phyloP scores from a whole-genome alignment of 345 rosid genomes.

The Cardamine occulta region DNA sequence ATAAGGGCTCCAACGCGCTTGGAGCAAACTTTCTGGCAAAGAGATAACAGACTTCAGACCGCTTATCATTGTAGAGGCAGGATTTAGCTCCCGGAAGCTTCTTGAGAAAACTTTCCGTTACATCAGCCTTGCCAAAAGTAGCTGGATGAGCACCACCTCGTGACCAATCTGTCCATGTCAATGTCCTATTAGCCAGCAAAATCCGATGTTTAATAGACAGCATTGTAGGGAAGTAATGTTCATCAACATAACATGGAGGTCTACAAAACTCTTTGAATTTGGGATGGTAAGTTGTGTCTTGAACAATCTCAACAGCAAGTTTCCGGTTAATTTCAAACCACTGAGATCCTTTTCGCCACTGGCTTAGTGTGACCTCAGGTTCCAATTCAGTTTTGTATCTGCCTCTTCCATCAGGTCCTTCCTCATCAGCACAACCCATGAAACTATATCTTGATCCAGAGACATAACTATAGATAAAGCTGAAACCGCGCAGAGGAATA shows the following conservation, averaged over 20 bases:
- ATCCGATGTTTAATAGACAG: slow-evolving; percentile 59
- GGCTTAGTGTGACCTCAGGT: slow-evolving; percentile 68
- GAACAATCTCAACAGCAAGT: slow-evolving; percentile 66
- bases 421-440: slow-evolving; percentile 79
- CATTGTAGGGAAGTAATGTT: slow-evolving; percentile 95
- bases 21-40: slow-evolving; percentile 91
- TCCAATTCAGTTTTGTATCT: slow-evolving; percentile 63
- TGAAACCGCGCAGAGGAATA: slow-evolving; percentile 79
- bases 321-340: slow-evolving; percentile 60
- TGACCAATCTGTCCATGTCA: slow-evolving; percentile 93
- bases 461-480: slow-evolving; percentile 63
- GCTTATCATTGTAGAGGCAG: slow-evolving; percentile 64
- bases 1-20: slow-evolving; percentile 68
- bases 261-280: slow-evolving; percentile 73
- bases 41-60: slow-evolving; percentile 56
- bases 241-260: slow-evolving; percentile 83
- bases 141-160: slow-evolving; percentile 96
- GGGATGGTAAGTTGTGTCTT: slow-evolving; percentile 71
- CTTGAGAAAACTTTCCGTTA: slow-evolving; percentile 59
- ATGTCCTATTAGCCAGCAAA: slow-evolving; percentile 71
- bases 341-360: slow-evolving; percentile 99
- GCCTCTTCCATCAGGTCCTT: slow-evolving; percentile 81
- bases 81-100: slow-evolving; percentile 49
- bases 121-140: slow-evolving; percentile 65
- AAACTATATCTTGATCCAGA: slow-evolving; percentile 69